A percentile compares a stretch with the other conserved stretches of the same genome.
These are phyloP conservation scores for Zygosaccharomyces kombuchaensis DNA, from an alignment of 805 yeast genomes.

Conservation along the genomic window DNA sequence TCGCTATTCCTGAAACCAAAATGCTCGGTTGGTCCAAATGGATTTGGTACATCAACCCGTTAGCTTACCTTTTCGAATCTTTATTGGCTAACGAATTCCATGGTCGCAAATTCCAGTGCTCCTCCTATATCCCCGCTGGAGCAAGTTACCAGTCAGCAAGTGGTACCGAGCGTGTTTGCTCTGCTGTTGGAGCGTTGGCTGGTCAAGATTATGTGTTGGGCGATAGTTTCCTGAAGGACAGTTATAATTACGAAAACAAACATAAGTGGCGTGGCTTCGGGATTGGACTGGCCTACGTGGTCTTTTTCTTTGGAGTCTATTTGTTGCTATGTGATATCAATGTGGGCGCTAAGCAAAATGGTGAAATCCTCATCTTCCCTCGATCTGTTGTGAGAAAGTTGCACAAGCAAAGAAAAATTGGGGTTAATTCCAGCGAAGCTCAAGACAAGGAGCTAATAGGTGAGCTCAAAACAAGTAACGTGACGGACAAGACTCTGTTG, in stretches of 20 bases:
- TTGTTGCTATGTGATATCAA: constrained; percentile 52
- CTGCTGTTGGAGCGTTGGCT: constrained; percentile 51
- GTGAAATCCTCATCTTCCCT: constrained; percentile 64
- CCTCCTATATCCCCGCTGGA: constrained; percentile 45
- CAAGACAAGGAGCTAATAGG: constrained; percentile 26
- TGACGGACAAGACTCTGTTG: constrained; percentile 24
- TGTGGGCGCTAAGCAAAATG: constrained; percentile 62
- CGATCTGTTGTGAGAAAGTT: constrained; percentile 44
- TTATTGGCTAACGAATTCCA: constrained; percentile 55
- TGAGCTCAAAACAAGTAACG: constrained; percentile 13
- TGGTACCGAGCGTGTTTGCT: constrained; percentile 45
- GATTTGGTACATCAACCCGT: constrained; percentile 58
- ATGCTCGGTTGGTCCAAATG: constrained; percentile 65
- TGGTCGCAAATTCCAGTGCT: constrained; percentile 44
- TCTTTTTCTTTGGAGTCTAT: constrained; percentile 53
- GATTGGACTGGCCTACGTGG: constrained; percentile 50
- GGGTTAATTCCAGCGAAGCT: constrained; percentile 22
- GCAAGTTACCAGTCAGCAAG: constrained; percentile 37
- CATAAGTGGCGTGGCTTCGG: constrained; percentile 67
- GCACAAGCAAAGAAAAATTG: constrained; percentile 37
- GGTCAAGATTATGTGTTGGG: constrained; percentile 53
- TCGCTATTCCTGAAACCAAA: constrained; percentile 50
- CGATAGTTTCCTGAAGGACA: constrained; percentile 40
- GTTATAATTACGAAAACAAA: constrained; percentile 42
- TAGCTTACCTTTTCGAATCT: constrained; percentile 55